Evolutionary conservation across 805 yeast species (phyloP), one percentile per base, ranked within the genome.

Genomic region (Peterozyma toletana): DNA sequence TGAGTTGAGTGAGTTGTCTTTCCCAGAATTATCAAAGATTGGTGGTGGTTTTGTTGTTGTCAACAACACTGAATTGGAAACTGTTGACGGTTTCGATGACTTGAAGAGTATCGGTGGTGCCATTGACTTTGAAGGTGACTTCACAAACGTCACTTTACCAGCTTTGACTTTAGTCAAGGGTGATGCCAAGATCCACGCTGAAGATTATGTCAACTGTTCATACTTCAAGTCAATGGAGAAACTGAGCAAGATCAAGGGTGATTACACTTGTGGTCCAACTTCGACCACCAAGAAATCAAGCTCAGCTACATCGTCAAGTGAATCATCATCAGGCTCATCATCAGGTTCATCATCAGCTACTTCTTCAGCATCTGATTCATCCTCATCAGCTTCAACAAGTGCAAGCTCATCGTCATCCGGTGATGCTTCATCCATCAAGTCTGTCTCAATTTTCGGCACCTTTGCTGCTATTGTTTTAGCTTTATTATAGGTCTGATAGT

Each of bases 31-130:
- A 67, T 72, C 80, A 49, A 52, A 75, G 40, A 71, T 93, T 58
- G 95, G 91, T 64, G 98, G 99, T 78, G 99, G 96, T 67, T 86
- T 93, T 66, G 82, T 77, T 57, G 71, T 93, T 61, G 79, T 86
- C 51, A 87, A 89, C 80, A 93, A 93, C 84, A 70, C 86, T 52
- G 66, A 74, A 44, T 80, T 91, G 63, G 65, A 62, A 40, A 56
- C 73, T 46, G 71, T 91, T 61, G 71, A 72, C 47, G 91, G 88
- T 62, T 86, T 93, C 79, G 80, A 81, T 55, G 61, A 73, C 52
- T 75, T 93, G 59, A 67, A 73, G 63, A 66, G 85, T 48, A 78
- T 91, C 57, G 86, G 85, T 62, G 98, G 99, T 77, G 93, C 98
- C 56, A 79, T 91, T 53, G 73, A 73, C 62, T 68, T 91, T 52